Base-by-base conservation (phyloP, 345 rosid species). In the Gossypium longicalyx region DNA sequence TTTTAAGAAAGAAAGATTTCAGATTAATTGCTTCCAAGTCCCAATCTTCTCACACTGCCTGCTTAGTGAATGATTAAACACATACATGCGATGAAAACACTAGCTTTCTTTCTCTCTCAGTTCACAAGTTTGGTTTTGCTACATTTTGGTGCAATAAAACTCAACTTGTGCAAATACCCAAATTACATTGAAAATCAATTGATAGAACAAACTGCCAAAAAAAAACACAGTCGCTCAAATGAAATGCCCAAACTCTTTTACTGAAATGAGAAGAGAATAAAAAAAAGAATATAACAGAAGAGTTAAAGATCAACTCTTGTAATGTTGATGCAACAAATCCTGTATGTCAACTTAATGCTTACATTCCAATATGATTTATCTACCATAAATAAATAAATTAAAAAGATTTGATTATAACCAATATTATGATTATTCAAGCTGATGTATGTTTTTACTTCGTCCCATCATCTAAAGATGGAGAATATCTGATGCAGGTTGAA, bases 361-460 rank as follows among this genome's bases (percentile, higher is more conserved):
- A 75, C 79, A 78, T 71, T 48, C 71, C 77, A 61, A 77, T 38
- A 80, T 52, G 38, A 74, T 77, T 34, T 58, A 79, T 77, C 84
- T 81, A 77, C 60, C 60, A 67, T 9, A 75, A 13, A 71, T 66
- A 44, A 73, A 66, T 64, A 51, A 69, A 51, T 58, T 2, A 56
- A 60, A 60, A 60, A 29, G 57, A 22, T 52, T 29, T n/a, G 3
- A 52, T 23, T 34, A 52, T 70, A 78, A 78, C 47, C 25, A 3
- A 70, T 64, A 65, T 64, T 22, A 58, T 71, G 74, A 77, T 75
- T 76, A 71, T 75, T 53, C 67, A 57, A 43, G 71, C 72, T 74
- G 43, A n/a, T 22, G 7, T 79, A 71, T 79, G 45, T 68, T 73
- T 68, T 73, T 57, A 79, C 80, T 77, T 71, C 19, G 69, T 65